phyloP scores from a whole-genome alignment of 371 early-diverging fungal species.

The Mucor plumbeus region DNA sequence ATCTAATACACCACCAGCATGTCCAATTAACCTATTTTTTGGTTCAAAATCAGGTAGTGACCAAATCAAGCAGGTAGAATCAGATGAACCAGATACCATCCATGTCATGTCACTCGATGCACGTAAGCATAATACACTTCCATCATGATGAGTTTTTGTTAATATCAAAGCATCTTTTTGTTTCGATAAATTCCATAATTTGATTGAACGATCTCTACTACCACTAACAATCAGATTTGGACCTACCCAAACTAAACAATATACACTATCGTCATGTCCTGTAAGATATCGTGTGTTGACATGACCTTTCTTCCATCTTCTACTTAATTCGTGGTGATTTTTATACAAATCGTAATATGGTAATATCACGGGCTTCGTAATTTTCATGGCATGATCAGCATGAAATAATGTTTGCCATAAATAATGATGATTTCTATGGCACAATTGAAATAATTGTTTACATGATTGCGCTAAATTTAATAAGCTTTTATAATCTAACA shows the following conservation, averaged over 20 bases:
- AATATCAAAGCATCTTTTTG: conserved; percentile 45
- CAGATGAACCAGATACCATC: conserved; percentile 91
- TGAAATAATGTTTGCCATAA: conserved; percentile 30
- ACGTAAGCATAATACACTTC: conserved; percentile 88
- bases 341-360: conserved; percentile 28
- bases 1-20: conserved; percentile 78
- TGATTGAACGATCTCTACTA: conserved; percentile 87
- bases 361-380: conserved; percentile 2
- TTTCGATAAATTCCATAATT: conserved; percentile 71
- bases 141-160: conserved; percentile 81
- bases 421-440: conserved; percentile 16
- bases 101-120: conserved; percentile 61
- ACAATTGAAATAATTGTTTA: conserved; percentile 19
- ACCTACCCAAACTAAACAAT: conserved; percentile 81
- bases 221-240: conserved; percentile 80
- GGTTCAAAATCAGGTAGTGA: conserved; percentile 55
- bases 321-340: conserved; percentile 20
- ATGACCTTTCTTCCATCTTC: conserved; percentile 29
- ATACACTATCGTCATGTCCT: conserved; percentile 88
- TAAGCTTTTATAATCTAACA: conserved; percentile 19
- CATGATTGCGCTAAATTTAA: conserved; percentile 22
- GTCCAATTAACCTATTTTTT: conserved; percentile 50
- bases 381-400: conserved; percentile 13
- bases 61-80: conserved; percentile 88
- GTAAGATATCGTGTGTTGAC: conserved; percentile 41